phyloP scores from a whole-genome alignment of 441 rosid species.

The Corymbia citriodora region DNA sequence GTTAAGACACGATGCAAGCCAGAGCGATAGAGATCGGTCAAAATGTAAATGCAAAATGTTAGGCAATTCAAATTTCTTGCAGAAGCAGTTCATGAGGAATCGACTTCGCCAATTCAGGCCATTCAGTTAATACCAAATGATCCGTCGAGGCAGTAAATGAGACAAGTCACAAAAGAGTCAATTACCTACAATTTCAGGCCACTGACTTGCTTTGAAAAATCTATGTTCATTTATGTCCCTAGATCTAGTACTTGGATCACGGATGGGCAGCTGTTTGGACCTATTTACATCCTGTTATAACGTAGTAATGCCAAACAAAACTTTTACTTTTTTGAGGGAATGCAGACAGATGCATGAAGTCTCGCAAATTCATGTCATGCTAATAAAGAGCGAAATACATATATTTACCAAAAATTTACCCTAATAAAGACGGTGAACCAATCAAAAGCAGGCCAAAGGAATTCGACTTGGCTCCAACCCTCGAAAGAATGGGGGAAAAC shows the following conservation, averaged over 20 bases:
- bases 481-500: not conserved
- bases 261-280: not conserved
- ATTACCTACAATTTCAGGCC: not conserved
- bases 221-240: not conserved
- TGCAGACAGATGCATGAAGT: not conserved
- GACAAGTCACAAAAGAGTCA: not conserved
- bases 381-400: not conserved
- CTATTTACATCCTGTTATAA: not conserved
- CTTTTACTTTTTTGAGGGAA: not conserved
- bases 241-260: not conserved
- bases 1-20: not conserved
- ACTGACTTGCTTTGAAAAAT: not conserved
- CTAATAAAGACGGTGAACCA: not conserved
- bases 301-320: not conserved
- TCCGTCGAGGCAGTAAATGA: fast-evolving
- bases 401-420: not conserved
- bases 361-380: not conserved
- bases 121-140: not conserved
- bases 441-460: not conserved
- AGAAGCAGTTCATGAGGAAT: not conserved
- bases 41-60: not conserved
- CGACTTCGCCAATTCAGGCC: not conserved
- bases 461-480: not conserved
- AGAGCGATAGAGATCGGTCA: fast-evolving
- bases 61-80: not conserved